Evolutionary conservation across 2,329 filamentous ascomycete species (phyloP), one percentile per base, ranked within the genome.

Genomic region (Blastomyces parvus): DNA sequence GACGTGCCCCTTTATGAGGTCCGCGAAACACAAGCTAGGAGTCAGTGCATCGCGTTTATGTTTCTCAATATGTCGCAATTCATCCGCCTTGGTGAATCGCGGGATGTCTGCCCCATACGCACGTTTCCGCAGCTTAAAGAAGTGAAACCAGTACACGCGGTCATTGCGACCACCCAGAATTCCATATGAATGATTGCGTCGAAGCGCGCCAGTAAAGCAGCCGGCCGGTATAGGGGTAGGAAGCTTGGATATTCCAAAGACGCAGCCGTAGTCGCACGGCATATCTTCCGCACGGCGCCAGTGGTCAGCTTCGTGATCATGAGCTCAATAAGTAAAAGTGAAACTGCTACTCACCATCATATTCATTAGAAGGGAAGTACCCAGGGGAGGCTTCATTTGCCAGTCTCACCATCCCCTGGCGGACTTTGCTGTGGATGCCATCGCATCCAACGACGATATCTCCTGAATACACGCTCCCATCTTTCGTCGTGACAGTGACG

Each of bases 361-460:
- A 38, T 40, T 50, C 60, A 22, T 14, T 44, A 14, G 44, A 19
- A 53, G 44, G 11, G 22, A 66, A 62, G 36, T 52, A 62, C n/a
- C 62, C 66, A 3, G 66, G 64, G 13, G 42, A n/a, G 19, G 50
- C 59, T 9, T 58, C 44, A 19, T 69, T 66, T 13, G 68, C 66
- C 52, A 66, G 61, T 19, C 66, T 61, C 70, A 70, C 72, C 70
- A 79, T 75, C 42, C 74, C 70, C 9, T 64, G 61, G 6, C 77
- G 70, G 4, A 73, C 72, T 27, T 65, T 71, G 66, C 77, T 79
- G 63, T 77, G 74, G 1, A 76, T 74, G n/a, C 79, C 79, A 63
- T 81, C 79, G 14, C 77, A 76, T 8, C 77, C 79, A 25, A 80
- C 69, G 5, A 78, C 63, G n/a, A 81, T 66, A 64, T 75, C 69